Evolutionary conservation across 2,329 filamentous ascomycete species (phyloP).

Genomic region (Diaporthe ilicicola): DNA sequence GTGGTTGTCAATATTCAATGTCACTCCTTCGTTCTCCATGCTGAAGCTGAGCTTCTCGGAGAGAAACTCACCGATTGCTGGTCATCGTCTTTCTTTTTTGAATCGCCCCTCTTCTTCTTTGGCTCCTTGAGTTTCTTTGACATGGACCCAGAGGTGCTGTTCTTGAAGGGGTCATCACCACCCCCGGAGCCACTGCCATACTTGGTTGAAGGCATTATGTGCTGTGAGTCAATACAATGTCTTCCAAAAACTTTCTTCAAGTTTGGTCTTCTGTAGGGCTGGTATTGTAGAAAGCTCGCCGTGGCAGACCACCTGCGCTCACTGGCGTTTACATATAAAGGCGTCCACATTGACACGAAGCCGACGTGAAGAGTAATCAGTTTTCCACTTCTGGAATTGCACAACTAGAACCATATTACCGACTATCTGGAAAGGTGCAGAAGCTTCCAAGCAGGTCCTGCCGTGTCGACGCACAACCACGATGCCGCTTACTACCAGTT

Average conservation of each 20-base stretch:
- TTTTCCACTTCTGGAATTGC: neutral
- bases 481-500: neutral
- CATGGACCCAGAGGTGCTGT: slow-evolving; percentile 28
- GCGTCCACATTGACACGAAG: neutral
- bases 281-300: neutral
- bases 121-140: slow-evolving; percentile 32
- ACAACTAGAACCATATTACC: neutral
- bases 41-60: too few species aligned
- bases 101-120: slow-evolving; percentile 31
- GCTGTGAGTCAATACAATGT: neutral
- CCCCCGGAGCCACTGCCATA: slow-evolving; percentile 29
- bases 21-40: too few species aligned
- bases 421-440: neutral
- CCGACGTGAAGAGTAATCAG: neutral
- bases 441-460: neutral
- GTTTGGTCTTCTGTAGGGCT: neutral
- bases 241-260: too few species aligned
- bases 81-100: slow-evolving; percentile 30
- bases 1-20: neutral
- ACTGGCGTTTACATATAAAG: neutral
- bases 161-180: slow-evolving; percentile 31
- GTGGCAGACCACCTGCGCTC: neutral
- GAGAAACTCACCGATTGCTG: slow-evolving; percentile 26
- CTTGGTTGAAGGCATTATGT: slow-evolving; percentile 26
- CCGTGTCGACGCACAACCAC: neutral